Evolutionary conservation across 2,329 filamentous ascomycete species (phyloP).

Genomic region (Eutypella sp.): DNA sequence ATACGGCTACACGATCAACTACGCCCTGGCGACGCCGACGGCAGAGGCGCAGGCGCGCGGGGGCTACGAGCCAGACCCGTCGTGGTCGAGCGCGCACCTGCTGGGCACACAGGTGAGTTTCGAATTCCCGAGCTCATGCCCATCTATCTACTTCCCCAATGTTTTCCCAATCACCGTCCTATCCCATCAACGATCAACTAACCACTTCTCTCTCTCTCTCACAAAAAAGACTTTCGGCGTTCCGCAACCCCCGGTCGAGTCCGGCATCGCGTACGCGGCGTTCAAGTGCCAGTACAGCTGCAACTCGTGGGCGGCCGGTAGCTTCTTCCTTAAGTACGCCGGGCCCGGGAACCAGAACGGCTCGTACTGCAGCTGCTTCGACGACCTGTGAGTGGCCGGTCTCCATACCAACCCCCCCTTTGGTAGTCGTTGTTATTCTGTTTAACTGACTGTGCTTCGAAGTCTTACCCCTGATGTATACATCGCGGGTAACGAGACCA

Average conservation of each 20-base stretch:
- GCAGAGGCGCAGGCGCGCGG: slow-evolving; percentile 5
- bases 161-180: background rate
- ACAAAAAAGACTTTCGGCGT: slow-evolving; percentile 23
- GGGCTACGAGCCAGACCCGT: slow-evolving; percentile 21
- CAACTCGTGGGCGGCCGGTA: slow-evolving; percentile 15
- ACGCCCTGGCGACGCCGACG: slow-evolving; percentile 18
- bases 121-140: background rate
- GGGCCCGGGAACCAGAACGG: slow-evolving; percentile 9
- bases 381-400: slow-evolving; percentile 21
- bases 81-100: slow-evolving; percentile 21
- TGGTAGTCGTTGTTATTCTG: no score
- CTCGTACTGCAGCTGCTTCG: slow-evolving; percentile 22
- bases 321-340: slow-evolving; percentile 25
- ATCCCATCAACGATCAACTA: no score
- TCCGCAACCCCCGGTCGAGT: slow-evolving; percentile 16
- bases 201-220: background rate
- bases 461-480: slow-evolving; percentile 22
- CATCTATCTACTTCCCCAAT: background rate
- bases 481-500: slow-evolving; percentile 16
- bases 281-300: slow-evolving; percentile 31
- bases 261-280: slow-evolving; percentile 27
- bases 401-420: background rate
- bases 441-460: background rate
- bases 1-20: slow-evolving; percentile 26
- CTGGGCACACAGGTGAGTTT: slow-evolving; percentile 21